phyloP scores from a whole-genome alignment of 106 monocot species.

The Chionographis japonica region DNA sequence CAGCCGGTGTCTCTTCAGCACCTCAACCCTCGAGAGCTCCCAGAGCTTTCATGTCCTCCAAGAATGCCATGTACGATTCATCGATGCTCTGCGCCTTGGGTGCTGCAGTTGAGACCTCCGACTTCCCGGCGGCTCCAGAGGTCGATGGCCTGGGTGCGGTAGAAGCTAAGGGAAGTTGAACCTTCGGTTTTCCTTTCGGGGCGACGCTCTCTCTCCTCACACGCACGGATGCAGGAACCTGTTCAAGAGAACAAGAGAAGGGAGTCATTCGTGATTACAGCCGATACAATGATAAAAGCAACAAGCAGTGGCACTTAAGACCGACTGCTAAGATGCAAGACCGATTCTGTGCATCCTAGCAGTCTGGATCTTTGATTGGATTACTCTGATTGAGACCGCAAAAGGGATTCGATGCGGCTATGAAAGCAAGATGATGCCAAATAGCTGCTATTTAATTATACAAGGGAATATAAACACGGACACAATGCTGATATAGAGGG shows the following conservation, averaged over 20 bases:
- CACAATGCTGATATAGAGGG: too few species aligned
- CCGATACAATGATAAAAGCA: background rate
- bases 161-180: slow-evolving; percentile 16
- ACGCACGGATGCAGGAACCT: slow-evolving; percentile 97
- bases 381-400: too few species aligned
- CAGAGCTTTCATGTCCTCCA: slow-evolving; percentile 96
- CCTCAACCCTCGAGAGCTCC: slow-evolving; percentile 79
- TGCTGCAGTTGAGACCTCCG: slow-evolving; percentile 26
- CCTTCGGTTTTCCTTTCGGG: slow-evolving; percentile 68
- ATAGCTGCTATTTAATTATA: too few species aligned
- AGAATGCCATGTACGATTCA: slow-evolving; percentile 90
- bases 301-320: background rate
- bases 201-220: slow-evolving; percentile 81
- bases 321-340: too few species aligned
- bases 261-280: background rate
- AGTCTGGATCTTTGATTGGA: too few species aligned
- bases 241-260: background rate
- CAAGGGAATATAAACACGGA: too few species aligned
- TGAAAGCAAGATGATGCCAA: too few species aligned
- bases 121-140: slow-evolving; percentile 16
- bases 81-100: slow-evolving; percentile 74
- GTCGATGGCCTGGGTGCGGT: slow-evolving; percentile 24
- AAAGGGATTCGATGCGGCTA: too few species aligned
- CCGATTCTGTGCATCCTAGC: too few species aligned
- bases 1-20: too few species aligned